These are phyloP conservation scores for Malassezia brasiliensis DNA, from an alignment of 1,284 basidiomycete genomes.

Conservation along the genomic window DNA sequence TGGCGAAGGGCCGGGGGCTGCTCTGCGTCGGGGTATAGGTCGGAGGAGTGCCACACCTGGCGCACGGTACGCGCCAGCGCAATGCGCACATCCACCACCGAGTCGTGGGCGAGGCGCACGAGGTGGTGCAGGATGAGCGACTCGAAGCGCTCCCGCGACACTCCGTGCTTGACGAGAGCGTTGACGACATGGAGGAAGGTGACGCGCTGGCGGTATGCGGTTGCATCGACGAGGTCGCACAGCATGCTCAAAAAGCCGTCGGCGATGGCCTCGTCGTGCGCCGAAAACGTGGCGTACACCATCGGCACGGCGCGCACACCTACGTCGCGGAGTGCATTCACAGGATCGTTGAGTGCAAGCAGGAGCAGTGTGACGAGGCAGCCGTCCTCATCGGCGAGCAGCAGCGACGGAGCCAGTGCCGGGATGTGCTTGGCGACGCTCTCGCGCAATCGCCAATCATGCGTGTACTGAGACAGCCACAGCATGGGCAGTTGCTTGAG, in stretches of 20 bases:
- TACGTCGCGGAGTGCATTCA: constrained; percentile 72
- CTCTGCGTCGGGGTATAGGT: constrained; percentile 2
- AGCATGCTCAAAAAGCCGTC: constrained; percentile 44
- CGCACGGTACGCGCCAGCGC: constrained; percentile 64
- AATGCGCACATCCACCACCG: constrained; percentile 77
- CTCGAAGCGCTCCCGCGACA: constrained; percentile 51
- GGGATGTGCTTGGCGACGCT: constrained; percentile 57
- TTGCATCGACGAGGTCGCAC: constrained; percentile 30
- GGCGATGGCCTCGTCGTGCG: constrained; percentile 30
- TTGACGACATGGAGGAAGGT: constrained; percentile 33
- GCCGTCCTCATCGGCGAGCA: constrained; percentile 46
- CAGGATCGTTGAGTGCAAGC: constrained; percentile 64
- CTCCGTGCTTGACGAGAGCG: constrained; percentile 28
- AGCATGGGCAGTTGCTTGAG: constrained; percentile 55
- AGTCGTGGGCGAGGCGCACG: constrained; percentile 57
- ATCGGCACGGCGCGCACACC: constrained; percentile 52
- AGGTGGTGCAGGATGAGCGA: constrained; percentile 59
- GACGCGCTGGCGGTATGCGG: constrained; percentile 40
- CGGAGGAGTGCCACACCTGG: constrained; percentile 51
- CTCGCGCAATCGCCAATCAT: constrained; percentile 77
- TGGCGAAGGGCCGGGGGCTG: constrained; percentile 21
- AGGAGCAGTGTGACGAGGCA: constrained; percentile 53
- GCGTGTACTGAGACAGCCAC: constrained; percentile 60
- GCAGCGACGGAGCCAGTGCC: constrained; percentile 51
- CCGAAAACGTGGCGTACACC: constrained; percentile 31